Evolutionary conservation across 352 stramenopile genomes (phyloP).

Genomic region (Pythium aquatile): DNA sequence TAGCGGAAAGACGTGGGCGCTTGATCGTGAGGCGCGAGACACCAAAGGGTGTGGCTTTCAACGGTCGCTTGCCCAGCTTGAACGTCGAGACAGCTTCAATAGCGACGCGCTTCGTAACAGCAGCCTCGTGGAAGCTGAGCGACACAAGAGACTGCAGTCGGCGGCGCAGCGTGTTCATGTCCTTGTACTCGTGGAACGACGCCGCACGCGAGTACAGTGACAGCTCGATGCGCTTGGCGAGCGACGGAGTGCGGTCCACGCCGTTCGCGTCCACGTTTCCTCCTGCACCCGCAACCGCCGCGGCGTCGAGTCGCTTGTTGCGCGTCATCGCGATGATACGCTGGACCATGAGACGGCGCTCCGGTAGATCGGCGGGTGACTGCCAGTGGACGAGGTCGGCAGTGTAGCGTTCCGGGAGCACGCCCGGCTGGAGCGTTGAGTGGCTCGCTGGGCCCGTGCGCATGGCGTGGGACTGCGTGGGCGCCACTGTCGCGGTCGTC

Average conservation of each 20-base stretch:
- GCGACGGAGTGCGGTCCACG: conserved; percentile 68
- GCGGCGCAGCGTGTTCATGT: conserved; percentile 79
- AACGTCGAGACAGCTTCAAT: conserved; percentile 27
- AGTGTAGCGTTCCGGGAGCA: conserved; percentile 76
- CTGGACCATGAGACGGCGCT: conserved; percentile 82
- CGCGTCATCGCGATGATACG: conserved; percentile 87
- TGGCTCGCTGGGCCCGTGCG: conserved; percentile 51
- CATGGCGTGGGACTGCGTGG: conserved; percentile 36
- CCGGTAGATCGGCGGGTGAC: conserved; percentile 73
- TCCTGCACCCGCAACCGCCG: conserved; percentile 13
- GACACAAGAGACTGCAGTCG: conserved; percentile 83
- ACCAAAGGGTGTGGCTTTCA: conserved; percentile 45
- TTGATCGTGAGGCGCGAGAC: conserved; percentile 66
- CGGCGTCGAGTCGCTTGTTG: conserved; percentile 48
- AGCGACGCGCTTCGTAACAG: conserved; percentile 48
- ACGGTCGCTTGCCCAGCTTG: conserved; percentile 55
- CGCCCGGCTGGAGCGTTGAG: conserved; percentile 42
- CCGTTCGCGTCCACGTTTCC: conserved; percentile 29
- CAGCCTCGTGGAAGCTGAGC: conserved; percentile 85
- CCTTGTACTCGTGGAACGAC: conserved; percentile 83
- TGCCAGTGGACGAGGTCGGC: conserved; percentile 81
- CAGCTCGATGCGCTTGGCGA: conserved; percentile 85
- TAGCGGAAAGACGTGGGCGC: conserved; percentile 30
- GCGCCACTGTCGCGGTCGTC: neutral
- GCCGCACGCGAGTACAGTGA: conserved; percentile 80